phyloP scores from a whole-genome alignment of 2,329 filamentous ascomycete genomes.

The Fusarium sp. region DNA sequence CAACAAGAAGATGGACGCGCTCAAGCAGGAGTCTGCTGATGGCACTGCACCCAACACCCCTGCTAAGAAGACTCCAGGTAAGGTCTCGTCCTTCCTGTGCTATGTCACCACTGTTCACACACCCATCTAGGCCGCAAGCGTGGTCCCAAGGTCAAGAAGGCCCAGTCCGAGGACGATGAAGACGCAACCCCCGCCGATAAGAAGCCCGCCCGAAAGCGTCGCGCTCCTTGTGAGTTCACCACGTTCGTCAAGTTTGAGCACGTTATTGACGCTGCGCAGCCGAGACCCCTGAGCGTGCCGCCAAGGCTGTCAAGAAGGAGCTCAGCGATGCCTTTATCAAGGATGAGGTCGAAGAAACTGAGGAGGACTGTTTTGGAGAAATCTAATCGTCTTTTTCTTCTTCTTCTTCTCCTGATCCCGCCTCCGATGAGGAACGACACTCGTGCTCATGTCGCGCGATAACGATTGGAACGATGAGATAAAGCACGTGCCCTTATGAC shows the following conservation, averaged over 20 bases:
- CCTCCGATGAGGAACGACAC: background rate
- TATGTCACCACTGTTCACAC: background rate
- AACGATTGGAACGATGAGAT: no score
- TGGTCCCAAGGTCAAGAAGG: constrained; percentile 24
- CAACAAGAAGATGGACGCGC: constrained; percentile 48
- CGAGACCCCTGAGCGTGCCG: constrained; percentile 20
- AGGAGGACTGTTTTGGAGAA: background rate
- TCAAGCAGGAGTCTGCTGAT: constrained; percentile 42
- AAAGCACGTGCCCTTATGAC: constrained; percentile 1
- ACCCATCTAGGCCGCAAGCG: constrained; percentile 38
- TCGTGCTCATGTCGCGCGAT: no score
- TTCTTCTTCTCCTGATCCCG: background rate
- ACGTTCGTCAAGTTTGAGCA: no score
- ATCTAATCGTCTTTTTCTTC: background rate
- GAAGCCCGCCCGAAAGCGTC: constrained; percentile 35
- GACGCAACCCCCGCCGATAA: constrained; percentile 14
- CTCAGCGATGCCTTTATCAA: constrained; percentile 30
- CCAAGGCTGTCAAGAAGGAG: constrained; percentile 33
- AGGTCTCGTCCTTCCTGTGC: background rate
- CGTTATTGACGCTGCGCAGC: constrained; percentile 13
- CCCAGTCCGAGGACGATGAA: constrained; percentile 1
- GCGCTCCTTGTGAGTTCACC: constrained; percentile 19
- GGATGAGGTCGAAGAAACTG: constrained; percentile 4
- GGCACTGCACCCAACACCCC: constrained; percentile 16
- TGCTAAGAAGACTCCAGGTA: constrained; percentile 40